A percentile compares a stretch with the other conserved stretches of the same genome.
Conservation (phyloP, 495 filamentous ascomycete species). For the Extremus antarcticus region DNA sequence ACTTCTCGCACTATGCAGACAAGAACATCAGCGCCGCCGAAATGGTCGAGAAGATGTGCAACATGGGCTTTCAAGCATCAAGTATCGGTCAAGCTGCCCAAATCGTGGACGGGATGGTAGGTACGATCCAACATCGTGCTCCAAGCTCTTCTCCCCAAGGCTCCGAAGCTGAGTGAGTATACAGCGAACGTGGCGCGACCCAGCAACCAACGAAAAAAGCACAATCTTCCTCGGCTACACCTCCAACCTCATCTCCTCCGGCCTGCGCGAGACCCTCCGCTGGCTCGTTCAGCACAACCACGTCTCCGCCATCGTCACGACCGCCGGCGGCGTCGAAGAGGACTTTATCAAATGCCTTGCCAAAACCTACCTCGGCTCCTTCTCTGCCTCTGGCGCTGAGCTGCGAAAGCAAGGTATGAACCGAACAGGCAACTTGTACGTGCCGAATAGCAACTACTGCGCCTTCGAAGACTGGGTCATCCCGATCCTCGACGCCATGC, state of each 20-base stretch:
- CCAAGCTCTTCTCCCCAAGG: not conserved
- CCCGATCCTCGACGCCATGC: slow-evolving; percentile 81
- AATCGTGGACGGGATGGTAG: slow-evolving; percentile 92
- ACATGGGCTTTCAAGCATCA: slow-evolving; percentile 87
- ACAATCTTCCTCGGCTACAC: slow-evolving; percentile 97
- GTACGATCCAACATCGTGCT: slow-evolving; percentile 14
- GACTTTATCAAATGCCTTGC: slow-evolving; percentile 96
- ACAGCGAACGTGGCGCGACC: slow-evolving; percentile 64
- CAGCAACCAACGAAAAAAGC: slow-evolving; percentile 58
- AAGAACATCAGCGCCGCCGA: slow-evolving; percentile 73
- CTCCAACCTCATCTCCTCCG: slow-evolving; percentile 92
- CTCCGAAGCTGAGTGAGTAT: not conserved
- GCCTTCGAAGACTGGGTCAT: slow-evolving; percentile 95
- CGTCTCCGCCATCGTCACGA: slow-evolving; percentile 84
- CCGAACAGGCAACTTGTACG: slow-evolving; percentile 90
- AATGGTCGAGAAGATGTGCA: slow-evolving; percentile 66
- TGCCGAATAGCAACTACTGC: slow-evolving; percentile 95
- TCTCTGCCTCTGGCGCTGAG: slow-evolving; percentile 59
- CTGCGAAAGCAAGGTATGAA: slow-evolving; percentile 79
- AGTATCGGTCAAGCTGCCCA: slow-evolving; percentile 71
- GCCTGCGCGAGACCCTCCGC: slow-evolving; percentile 78
- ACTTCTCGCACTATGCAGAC: slow-evolving; percentile 71
- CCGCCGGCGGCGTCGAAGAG: slow-evolving; percentile 94
- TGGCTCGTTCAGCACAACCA: slow-evolving; percentile 87
- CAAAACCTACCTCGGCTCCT: slow-evolving; percentile 82